Percentiles rank a stretch among this genome's conserved stretches.
phyloP scores from a whole-genome alignment of 2,329 filamentous ascomycete genomes.

The Blastomyces emzantsi region DNA sequence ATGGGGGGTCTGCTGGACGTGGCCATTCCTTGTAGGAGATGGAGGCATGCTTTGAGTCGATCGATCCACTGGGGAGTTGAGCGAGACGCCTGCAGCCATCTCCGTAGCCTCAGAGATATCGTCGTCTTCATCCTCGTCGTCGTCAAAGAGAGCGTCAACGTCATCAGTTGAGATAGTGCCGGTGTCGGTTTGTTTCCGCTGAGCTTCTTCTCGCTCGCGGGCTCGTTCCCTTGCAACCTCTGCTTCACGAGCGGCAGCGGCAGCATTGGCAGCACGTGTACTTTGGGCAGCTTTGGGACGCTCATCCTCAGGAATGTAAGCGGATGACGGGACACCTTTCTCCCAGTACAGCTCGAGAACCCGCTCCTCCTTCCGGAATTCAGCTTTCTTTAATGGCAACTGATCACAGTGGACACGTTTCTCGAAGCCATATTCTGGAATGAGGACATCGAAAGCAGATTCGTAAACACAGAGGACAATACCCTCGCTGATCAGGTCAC shows the following conservation, averaged over 20 bases:
- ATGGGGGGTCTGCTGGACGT: conserved; percentile 60
- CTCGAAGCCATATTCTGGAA: conserved; percentile 97
- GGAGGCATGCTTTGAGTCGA: conserved; percentile 93
- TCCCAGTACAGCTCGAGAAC: conserved; percentile 98
- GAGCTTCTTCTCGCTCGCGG: conserved; percentile 81
- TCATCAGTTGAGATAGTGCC: conserved; percentile 89
- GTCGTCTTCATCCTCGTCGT: conserved; percentile 66
- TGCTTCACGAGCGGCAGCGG: conserved; percentile 67
- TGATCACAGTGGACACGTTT: conserved; percentile 99
- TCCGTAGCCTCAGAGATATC: conserved; percentile 83
- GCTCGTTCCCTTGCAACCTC: conserved; percentile 72
- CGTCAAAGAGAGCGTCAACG: conserved; percentile 90
- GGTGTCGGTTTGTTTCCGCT: conserved; percentile 89
- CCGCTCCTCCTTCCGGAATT: conserved; percentile 93
- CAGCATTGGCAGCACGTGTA: conserved; percentile 63
- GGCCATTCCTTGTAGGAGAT: conserved; percentile 70
- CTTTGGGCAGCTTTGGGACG: conserved; percentile 73
- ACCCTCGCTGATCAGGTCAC: conserved; percentile 88
- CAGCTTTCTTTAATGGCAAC: conserved; percentile 94
- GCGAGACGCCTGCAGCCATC: conserved; percentile 80
- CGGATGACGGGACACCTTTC: conserved; percentile 94
- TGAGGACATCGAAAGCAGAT: conserved; percentile 95
- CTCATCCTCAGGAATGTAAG: conserved; percentile 94
- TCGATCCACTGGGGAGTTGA: conserved; percentile 61
- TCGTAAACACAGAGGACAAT: conserved; percentile 97